These are phyloP conservation scores for Wolfiporia cocos DNA, from an alignment of 1,284 basidiomycete genomes.

Conservation along the genomic window DNA sequence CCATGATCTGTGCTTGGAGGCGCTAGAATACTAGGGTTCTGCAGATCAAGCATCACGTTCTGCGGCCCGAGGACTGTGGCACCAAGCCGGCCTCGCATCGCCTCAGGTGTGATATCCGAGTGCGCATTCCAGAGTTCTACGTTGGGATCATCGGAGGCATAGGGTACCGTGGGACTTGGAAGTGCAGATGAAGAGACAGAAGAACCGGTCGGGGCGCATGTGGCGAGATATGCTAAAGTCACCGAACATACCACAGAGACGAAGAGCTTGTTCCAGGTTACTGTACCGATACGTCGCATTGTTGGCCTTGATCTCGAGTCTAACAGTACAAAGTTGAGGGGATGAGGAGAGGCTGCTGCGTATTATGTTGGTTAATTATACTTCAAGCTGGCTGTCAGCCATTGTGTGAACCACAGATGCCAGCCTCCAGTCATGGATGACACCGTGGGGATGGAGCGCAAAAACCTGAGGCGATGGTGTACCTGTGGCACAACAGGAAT, in stretches of 20 bases:
- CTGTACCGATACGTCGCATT: neutral
- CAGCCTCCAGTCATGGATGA: too few relatives aligned
- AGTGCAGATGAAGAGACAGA: slow-evolving; percentile 2
- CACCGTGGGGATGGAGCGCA: too few relatives aligned
- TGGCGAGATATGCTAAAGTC: neutral
- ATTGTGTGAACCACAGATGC: too few relatives aligned
- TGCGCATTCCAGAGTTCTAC: slow-evolving; percentile 30
- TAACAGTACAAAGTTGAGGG: neutral
- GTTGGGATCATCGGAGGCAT: slow-evolving; percentile 49
- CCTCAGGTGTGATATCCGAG: slow-evolving; percentile 23
- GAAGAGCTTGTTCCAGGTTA: neutral
- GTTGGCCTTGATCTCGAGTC: neutral
- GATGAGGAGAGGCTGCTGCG: neutral
- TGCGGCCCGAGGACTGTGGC: slow-evolving; percentile 50
- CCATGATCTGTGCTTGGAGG: slow-evolving; percentile 66
- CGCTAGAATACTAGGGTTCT: slow-evolving; percentile 59
- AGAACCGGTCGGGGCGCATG: neutral
- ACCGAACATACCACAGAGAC: neutral
- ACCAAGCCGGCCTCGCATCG: slow-evolving; percentile 40
- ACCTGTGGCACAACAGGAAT: too few relatives aligned
- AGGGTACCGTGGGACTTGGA: slow-evolving; percentile 33
- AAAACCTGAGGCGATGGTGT: too few relatives aligned
- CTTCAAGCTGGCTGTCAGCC: too few relatives aligned
- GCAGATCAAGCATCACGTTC: slow-evolving; percentile 42
- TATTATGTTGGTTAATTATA: neutral